Conservation (phyloP, 768 basidiomycete species). For the Harrya chromipes region DNA sequence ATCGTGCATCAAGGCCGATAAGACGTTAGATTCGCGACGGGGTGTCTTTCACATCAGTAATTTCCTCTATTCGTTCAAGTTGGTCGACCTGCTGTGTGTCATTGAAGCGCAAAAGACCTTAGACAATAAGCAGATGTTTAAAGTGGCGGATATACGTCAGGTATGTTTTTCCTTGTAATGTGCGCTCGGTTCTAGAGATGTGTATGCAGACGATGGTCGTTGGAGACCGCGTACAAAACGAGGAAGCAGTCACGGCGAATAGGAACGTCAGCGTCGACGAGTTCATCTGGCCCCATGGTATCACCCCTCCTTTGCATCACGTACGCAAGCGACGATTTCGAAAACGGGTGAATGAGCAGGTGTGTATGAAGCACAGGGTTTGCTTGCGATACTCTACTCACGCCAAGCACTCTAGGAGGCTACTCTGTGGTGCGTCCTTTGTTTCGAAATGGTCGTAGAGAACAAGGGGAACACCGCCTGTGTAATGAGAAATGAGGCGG, state of each 20-base stretch:
- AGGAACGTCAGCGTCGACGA: slow-evolving; percentile 88
- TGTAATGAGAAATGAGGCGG: slow-evolving; percentile 63
- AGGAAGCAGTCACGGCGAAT: slow-evolving; percentile 59
- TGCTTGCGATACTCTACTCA: slow-evolving; percentile 4
- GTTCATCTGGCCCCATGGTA: slow-evolving; percentile 95
- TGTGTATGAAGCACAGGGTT: slow-evolving; percentile 32
- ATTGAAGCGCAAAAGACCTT: slow-evolving; percentile 94
- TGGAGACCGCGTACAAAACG: slow-evolving; percentile 67
- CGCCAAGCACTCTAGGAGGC: slow-evolving; percentile 18
- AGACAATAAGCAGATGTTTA: slow-evolving; percentile 97
- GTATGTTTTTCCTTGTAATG: slow-evolving; percentile 37
- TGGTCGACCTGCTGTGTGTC: slow-evolving; percentile 94
- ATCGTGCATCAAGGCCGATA: slow-evolving; percentile 11
- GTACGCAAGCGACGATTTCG: slow-evolving; percentile 90
- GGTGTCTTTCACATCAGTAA: slow-evolving; percentile 87
- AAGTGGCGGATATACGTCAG: slow-evolving; percentile 98
- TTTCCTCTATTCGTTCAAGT: slow-evolving; percentile 80
- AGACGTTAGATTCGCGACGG: slow-evolving; percentile 73
- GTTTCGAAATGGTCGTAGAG: slow-evolving; percentile 75
- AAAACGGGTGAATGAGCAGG: slow-evolving; percentile 81
- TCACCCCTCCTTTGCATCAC: slow-evolving; percentile 90
- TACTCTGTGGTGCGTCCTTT: slow-evolving; percentile 37
- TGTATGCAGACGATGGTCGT: slow-evolving; percentile 85
- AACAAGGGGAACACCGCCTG: slow-evolving; percentile 72
- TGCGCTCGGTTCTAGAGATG: neutral